These are phyloP conservation scores for Aspergillus indologenus DNA, from an alignment of 495 filamentous ascomycete species.

Conservation along the genomic window DNA sequence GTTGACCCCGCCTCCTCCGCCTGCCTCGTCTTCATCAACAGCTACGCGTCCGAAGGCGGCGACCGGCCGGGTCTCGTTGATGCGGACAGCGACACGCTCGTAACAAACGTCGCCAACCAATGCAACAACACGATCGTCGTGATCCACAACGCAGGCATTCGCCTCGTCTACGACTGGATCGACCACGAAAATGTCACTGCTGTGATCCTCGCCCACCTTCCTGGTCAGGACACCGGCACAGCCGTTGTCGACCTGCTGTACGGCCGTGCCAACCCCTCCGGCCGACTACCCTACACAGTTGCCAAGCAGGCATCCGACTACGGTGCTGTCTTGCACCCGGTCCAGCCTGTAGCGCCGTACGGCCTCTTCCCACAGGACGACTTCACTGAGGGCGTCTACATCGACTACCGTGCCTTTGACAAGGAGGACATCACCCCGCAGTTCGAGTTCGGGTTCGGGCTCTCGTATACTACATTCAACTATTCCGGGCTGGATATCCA, in stretches of 20 bases:
- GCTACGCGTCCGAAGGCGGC: slow-evolving; percentile 54
- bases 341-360: slow-evolving; percentile 47
- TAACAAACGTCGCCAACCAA: slow-evolving; percentile 53
- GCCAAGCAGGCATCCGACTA: slow-evolving; percentile 68
- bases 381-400: slow-evolving; percentile 60
- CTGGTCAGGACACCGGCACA: slow-evolving; percentile 76
- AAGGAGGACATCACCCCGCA: slow-evolving; percentile 51
- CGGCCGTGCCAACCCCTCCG: slow-evolving; percentile 67
- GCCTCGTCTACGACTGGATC: slow-evolving; percentile 42
- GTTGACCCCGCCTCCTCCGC: slow-evolving; percentile 46
- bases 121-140: slow-evolving; percentile 57
- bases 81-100: slow-evolving; percentile 50
- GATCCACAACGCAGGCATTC: slow-evolving; percentile 41
- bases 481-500: slow-evolving; percentile 37
- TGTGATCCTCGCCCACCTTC: slow-evolving; percentile 71
- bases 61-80: slow-evolving; percentile 25
- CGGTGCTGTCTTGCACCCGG: slow-evolving; percentile 55
- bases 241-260: slow-evolving; percentile 72
- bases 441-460: slow-evolving; percentile 66
- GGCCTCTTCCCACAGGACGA: slow-evolving; percentile 62
- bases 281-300: slow-evolving; percentile 78
- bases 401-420: slow-evolving; percentile 69
- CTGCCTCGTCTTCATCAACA: slow-evolving; percentile 63
- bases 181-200: slow-evolving; percentile 63
- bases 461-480: slow-evolving; percentile 63